Base-by-base conservation (phyloP, 768 basidiomycete species). In the Ramaria sp. region DNA sequence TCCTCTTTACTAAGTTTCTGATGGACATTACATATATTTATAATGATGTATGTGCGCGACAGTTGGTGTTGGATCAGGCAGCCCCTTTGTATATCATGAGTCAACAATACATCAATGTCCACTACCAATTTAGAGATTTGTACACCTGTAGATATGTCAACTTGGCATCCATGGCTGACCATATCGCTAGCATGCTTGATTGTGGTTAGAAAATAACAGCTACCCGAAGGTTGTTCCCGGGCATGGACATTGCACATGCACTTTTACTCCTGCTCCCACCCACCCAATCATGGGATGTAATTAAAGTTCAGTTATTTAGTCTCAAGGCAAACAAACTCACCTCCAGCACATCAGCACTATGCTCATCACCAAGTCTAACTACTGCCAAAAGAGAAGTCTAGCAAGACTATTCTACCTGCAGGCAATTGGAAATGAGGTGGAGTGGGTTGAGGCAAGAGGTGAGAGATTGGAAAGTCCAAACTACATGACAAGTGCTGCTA, bases 401-500 rank as follows among this genome's bases (percentile, higher is more conserved):
- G 52, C 22, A 20, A 37, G 13, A 12, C n/a, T 15, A n/a, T 20
- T 28, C 22, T 30, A 22, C 36, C 25, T 13, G 22, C 37, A 34
- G 41, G n/a, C 12, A 52, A 54, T 12, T 8, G 20, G 42, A 10
- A 37, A 37, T 22, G 41, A 9, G 37, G 48, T 52, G 24, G 15
- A 4, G 20, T n/a, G 5, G 25, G 7, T n/a, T 8, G 25, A 48
- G 32, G n/a, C n/a, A 32, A 48, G 47, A 25, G 25, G 47, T 16
- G 25, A 27, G 8, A 15, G 18, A 15, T 20, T 7, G 8, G 47
- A 34, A 47, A 8, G 36, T 22, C 37, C 7, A 55, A 45, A 1
- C 48, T 25, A n/a, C 56, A 59, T 4, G 61, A 61, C 32, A 42
- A 57, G 22, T 62, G 61, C 49, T 43, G 30, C 28, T 42, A 59